Evolutionary conservation across 2,329 filamentous ascomycete species (phyloP), one percentile per base, ranked within the genome.

Genomic region (Monilinia fructigena): DNA sequence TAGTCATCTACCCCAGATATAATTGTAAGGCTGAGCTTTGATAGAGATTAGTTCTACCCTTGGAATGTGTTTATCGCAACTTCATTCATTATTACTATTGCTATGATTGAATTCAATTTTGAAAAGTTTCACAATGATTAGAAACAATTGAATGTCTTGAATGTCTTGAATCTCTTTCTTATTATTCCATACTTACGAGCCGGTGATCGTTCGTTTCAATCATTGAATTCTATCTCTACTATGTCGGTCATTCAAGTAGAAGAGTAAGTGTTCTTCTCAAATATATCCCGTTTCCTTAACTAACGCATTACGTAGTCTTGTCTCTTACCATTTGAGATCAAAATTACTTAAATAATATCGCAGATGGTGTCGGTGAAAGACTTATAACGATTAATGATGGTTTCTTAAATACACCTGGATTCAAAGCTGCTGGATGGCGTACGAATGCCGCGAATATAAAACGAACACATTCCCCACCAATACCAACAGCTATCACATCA

Each of bases 401-500:
- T 70, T 89, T 93, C 74, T 82, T 95, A 70, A 93, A 92, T 76
- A 90, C 91, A 38, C 86, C 89, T 2, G 88, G 90, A 40, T 95
- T 94, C 81, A 92, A 92, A 78, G 87, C 90, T 60, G 90, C 91
- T 68, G 92, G 91, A 70, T 95, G 91, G 91, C 85, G 86, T 54
- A 81, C 88, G 59, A 91, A 90, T 74, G 85, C 88, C 12, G 85
- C 88, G 23, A 88, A 92, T 70, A 87, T 90, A 76, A 93, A 93
- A 78, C 87, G 91, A 72, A 93, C 90, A 56, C 90, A 96, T 77
- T 95, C 91, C 3, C 92, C 91, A 26, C 91, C 91, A 1, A 96
- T 96, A 66, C 91, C 91, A 12, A 93, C 91, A 4, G 90, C 89
- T 18, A 86, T 93, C 68, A 89, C 90, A 40, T 91, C 89, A 56